Evolutionary conservation across 495 filamentous ascomycete species (phyloP).

Genomic region (Aspergillus sclerotioniger): DNA sequence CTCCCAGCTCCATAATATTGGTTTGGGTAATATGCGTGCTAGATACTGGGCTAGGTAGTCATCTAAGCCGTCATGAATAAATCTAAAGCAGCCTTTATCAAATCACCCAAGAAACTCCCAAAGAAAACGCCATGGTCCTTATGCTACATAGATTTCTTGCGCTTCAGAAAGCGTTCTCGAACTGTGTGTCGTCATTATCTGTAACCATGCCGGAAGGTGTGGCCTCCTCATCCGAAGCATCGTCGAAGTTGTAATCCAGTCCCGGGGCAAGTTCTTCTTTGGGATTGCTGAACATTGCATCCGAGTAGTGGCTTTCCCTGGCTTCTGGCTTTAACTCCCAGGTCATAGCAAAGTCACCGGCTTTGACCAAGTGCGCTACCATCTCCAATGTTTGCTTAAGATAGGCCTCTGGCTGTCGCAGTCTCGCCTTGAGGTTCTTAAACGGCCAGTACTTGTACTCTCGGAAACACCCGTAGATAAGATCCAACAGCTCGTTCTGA

Average conservation of each 20-base stretch:
- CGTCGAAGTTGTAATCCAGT: slow-evolving; percentile 39
- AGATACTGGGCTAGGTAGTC: neutral
- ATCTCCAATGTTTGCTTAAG: slow-evolving; percentile 80
- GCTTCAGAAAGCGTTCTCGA: slow-evolving; percentile 64
- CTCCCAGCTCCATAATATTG: neutral
- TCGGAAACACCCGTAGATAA: slow-evolving; percentile 76
- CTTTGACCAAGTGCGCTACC: slow-evolving; percentile 75
- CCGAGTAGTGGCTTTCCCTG: slow-evolving; percentile 52
- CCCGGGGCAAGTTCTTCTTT: slow-evolving; percentile 51
- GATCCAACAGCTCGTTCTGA: slow-evolving; percentile 79
- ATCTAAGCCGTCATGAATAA: slow-evolving; percentile 6
- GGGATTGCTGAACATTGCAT: slow-evolving; percentile 36
- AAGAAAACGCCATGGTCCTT: slow-evolving; percentile 23
- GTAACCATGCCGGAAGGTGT: slow-evolving; percentile 38
- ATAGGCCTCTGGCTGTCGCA: slow-evolving; percentile 87
- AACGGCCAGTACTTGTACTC: slow-evolving; percentile 87
- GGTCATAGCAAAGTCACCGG: slow-evolving; percentile 75
- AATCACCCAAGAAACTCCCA: slow-evolving; percentile 12
- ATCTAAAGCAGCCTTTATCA: slow-evolving; percentile 13
- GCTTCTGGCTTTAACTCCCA: slow-evolving; percentile 81
- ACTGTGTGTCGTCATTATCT: slow-evolving; percentile 70
- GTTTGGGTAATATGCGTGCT: neutral
- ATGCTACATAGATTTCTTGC: slow-evolving; percentile 26
- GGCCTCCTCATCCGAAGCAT: slow-evolving; percentile 43
- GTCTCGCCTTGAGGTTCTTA: slow-evolving; percentile 67